phyloP scores from a whole-genome alignment of 1,284 basidiomycete genomes.

The Papiliotrema terrestris region DNA sequence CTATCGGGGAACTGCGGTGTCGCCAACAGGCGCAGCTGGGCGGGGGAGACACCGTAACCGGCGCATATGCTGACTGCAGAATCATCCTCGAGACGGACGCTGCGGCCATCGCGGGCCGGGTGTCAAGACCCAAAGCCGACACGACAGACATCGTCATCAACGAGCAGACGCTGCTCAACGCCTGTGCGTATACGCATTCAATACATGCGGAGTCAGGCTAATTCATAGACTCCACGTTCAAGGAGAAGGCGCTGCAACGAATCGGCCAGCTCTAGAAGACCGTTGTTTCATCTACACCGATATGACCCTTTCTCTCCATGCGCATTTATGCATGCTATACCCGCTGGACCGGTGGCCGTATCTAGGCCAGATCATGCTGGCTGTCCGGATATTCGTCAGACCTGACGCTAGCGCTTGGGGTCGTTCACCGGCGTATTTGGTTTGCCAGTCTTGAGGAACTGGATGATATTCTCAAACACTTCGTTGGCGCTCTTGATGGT shows the following conservation, averaged over 20 bases:
- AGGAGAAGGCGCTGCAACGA: slow-evolving; percentile 68
- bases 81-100: slow-evolving; percentile 97
- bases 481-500: slow-evolving; percentile 1
- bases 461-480: slow-evolving; percentile 8
- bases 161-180: slow-evolving; percentile 91
- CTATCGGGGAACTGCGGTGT: too few relatives aligned
- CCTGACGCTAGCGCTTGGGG: too few relatives aligned
- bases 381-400: too few relatives aligned
- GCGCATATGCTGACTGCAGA: slow-evolving; percentile 50
- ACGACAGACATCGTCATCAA: slow-evolving; percentile 97
- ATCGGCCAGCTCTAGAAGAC: slow-evolving; percentile 55
- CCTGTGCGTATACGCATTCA: slow-evolving; percentile 51
- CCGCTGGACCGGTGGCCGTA: too few relatives aligned
- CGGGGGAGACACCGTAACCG: too few relatives aligned
- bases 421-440: slow-evolving; percentile 11
- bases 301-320: not conserved
- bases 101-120: slow-evolving; percentile 88
- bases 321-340: too few relatives aligned
- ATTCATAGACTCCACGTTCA: slow-evolving; percentile 70
- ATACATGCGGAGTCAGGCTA: not conserved
- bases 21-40: too few relatives aligned
- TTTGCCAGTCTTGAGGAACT: slow-evolving; percentile 13
- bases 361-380: too few relatives aligned
- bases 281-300: not conserved
- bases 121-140: slow-evolving; percentile 88